Base-by-base conservation (phyloP, 2,329 filamentous ascomycete genomes). In the Hypoxylon sp. region DNA sequence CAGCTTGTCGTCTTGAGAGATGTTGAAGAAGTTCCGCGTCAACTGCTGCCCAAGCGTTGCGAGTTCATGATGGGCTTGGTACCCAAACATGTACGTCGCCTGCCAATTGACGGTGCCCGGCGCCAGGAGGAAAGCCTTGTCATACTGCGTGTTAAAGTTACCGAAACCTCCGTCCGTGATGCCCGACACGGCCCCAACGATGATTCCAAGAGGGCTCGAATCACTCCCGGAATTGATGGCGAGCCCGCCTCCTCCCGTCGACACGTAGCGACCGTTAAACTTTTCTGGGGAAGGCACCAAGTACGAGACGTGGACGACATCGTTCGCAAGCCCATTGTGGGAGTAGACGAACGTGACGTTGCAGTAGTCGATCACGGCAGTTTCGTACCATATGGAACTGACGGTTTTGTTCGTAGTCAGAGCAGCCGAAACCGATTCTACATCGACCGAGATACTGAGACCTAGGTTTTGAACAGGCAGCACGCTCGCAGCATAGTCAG, bases 121-220 rank as follows among this genome's bases (percentile, higher is more conserved):
- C 9, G 71, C 73, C 8, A 74, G 54, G 1, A 78, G 69, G 55
- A 75, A 72, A 2, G 68, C 74, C 2, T 55, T 65, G 51, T 78
- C 74, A 24, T 70, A 76, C 21, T 74, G 67, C 18, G 70, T 76
- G 41, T 71, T 65, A 64, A 82, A 82, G 20, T 72, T 70, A 23
- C 79, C 80, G 61, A 82, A 83, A 1, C 81, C 81, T 11, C 78
- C 81, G 55, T 82, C 78, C 0, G 81, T 83, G 21, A 74, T 68
- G 21, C 80, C 80, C 5, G 77, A 73, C 2, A 77, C 79, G 35
- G 78, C 79, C n/a, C 80, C 80, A 35, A 72, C 61, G 71, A 73
- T 9, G 58, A 71, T 17, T 48, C 71, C 55, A 70, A 70, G 11
- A 68, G 70, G 52, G 55, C 75, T 50, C 67, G 67, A 66, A 4